These are phyloP conservation scores for Trametes elegans DNA, from an alignment of 768 basidiomycete genomes.

Conservation along the genomic window DNA sequence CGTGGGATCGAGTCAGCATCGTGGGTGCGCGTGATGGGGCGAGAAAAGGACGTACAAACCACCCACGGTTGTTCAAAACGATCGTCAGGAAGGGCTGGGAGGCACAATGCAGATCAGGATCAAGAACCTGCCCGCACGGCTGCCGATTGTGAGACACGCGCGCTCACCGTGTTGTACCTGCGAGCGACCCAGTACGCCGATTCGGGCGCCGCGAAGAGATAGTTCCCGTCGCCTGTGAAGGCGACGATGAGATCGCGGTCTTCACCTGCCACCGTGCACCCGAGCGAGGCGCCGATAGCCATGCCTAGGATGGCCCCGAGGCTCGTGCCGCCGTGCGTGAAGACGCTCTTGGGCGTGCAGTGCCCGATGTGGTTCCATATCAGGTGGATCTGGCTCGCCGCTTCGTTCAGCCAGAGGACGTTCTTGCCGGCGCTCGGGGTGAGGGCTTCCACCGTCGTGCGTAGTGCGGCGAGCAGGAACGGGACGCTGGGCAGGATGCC, in stretches of 20 bases:
- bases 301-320: slow-evolving; percentile 71
- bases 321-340: slow-evolving; percentile 61
- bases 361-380: slow-evolving; percentile 61
- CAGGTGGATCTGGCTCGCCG: slow-evolving; percentile 52
- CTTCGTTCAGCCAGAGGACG: slow-evolving; percentile 58
- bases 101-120: too few relatives aligned
- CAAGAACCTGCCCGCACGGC: background rate
- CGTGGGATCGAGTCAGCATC: background rate
- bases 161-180: slow-evolving; percentile 58
- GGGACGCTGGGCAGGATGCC: slow-evolving; percentile 17
- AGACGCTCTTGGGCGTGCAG: slow-evolving; percentile 45
- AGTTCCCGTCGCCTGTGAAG: slow-evolving; percentile 71
- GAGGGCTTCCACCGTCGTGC: slow-evolving; percentile 38
- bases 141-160: background rate
- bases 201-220: slow-evolving; percentile 62
- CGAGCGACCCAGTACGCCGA: slow-evolving; percentile 74
- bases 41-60: slow-evolving; percentile 43
- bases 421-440: slow-evolving; percentile 38
- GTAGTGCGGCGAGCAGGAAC: slow-evolving; percentile 44
- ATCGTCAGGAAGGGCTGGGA: slow-evolving; percentile 52
- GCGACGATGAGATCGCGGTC: slow-evolving; percentile 53
- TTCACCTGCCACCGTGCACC: slow-evolving; percentile 31
- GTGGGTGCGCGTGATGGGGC: background rate
- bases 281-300: slow-evolving; percentile 57
- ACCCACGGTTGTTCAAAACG: slow-evolving; percentile 70